A percentile compares a stretch with the other conserved stretches of the same genome.
Evolutionary conservation across 768 basidiomycete genomes (phyloP).

Genomic region (Tremella mesenterica): DNA sequence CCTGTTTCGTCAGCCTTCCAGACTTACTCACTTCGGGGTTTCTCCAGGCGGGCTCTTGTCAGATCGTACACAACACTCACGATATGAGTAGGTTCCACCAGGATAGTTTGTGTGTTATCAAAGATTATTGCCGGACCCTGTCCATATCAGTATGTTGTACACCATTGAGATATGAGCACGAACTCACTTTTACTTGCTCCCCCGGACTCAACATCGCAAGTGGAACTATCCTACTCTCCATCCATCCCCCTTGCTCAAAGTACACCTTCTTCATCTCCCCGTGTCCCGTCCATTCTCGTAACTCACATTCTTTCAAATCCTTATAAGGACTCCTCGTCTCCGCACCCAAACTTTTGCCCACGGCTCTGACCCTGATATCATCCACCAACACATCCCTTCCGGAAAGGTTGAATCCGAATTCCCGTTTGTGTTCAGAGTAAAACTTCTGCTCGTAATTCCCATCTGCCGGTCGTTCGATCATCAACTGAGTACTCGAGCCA

Average conservation of each 20-base stretch:
- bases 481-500: constrained; percentile 66
- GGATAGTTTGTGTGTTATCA: constrained; percentile 90
- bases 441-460: constrained; percentile 71
- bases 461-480: constrained; percentile 57
- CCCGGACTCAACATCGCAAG: constrained; percentile 11
- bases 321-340: constrained; percentile 18
- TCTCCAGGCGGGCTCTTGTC: not conserved
- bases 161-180: not conserved
- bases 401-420: constrained; percentile 46
- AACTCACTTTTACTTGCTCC: constrained; percentile 18
- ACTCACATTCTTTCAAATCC: constrained; percentile 10
- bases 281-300: not conserved
- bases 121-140: constrained; percentile 87
- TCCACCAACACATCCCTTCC: constrained; percentile 45
- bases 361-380: constrained; percentile 27
- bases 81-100: constrained; percentile 56
- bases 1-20: constrained; percentile 12
- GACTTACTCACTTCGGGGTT: not conserved
- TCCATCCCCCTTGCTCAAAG: constrained; percentile 20
- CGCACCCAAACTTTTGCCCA: constrained; percentile 16
- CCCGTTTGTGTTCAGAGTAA: constrained; percentile 28
- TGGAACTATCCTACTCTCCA: constrained; percentile 13
- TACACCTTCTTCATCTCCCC: constrained; percentile 10
- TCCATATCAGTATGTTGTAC: not conserved
- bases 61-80: constrained; percentile 9